phyloP scores from a whole-genome alignment of 768 basidiomycete species.

The Naganishia kalamii region DNA sequence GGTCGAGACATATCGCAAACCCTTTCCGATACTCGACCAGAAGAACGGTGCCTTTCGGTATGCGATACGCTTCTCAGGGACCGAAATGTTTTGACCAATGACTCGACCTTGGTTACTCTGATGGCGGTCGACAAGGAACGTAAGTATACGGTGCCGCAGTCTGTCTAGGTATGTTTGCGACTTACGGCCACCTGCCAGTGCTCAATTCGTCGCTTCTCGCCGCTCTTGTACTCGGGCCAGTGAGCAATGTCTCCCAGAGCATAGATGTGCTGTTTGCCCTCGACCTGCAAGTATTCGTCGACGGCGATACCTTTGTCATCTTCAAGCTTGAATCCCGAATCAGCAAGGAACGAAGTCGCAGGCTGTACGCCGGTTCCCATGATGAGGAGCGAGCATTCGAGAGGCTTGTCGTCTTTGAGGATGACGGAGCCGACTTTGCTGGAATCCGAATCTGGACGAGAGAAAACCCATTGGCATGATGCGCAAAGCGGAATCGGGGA shows the following conservation, averaged over 20 bases:
- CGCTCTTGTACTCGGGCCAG: constrained; percentile 70
- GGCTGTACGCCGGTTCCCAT: constrained; percentile 83
- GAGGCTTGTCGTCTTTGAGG: constrained; percentile 56
- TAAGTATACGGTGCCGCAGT: too few species aligned
- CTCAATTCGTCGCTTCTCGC: constrained; percentile 62
- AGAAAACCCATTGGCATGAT: not conserved
- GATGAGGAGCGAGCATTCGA: constrained; percentile 70
- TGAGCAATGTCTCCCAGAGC: constrained; percentile 68
- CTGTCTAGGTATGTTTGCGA: too few species aligned
- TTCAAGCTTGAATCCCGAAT: constrained; percentile 57
- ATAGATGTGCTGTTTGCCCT: constrained; percentile 37
- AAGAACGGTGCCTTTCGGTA: constrained; percentile 59
- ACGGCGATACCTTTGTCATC: constrained; percentile 71
- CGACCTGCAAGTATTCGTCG: constrained; percentile 64
- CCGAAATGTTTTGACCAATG: constrained; percentile 68
- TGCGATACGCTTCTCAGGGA: constrained; percentile 48
- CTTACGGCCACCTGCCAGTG: constrained; percentile 93
- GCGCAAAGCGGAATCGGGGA: not conserved
- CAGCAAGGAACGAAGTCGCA: constrained; percentile 70
- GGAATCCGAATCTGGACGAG: constrained; percentile 45
- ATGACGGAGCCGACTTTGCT: constrained; percentile 60
- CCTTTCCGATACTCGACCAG: constrained; percentile 78
- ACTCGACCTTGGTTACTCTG: constrained; percentile 55
- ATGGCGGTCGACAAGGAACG: too few species aligned
- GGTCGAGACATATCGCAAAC: constrained; percentile 73